phyloP scores from a whole-genome alignment of 352 stramenopile genomes.

The Phytophthora citrophthora region DNA sequence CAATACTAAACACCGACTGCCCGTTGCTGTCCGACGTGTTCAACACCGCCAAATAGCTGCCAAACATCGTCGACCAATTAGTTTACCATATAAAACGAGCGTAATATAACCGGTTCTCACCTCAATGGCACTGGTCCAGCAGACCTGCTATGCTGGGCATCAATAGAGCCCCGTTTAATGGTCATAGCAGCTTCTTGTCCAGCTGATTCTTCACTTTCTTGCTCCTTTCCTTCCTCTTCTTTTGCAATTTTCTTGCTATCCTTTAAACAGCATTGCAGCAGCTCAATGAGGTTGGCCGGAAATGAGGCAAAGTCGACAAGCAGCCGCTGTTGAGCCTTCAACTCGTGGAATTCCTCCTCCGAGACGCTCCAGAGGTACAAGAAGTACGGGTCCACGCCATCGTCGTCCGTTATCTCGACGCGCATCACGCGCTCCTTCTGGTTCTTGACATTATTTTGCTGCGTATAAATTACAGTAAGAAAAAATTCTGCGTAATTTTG shows the following conservation, averaged over 20 bases:
- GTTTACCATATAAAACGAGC: too few relatives aligned
- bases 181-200: slow-evolving; percentile 4
- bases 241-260: slow-evolving; percentile 55
- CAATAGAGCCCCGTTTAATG: background rate
- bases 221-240: slow-evolving; percentile 25
- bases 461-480: slow-evolving; percentile 1
- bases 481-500: background rate
- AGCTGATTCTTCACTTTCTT: slow-evolving; percentile 1
- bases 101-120: slow-evolving; percentile 7
- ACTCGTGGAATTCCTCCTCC: slow-evolving; percentile 94
- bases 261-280: slow-evolving; percentile 90
- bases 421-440: slow-evolving; percentile 91
- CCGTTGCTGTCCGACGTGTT: slow-evolving; percentile 70
- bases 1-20: slow-evolving; percentile 90
- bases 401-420: slow-evolving; percentile 94
- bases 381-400: slow-evolving; percentile 92
- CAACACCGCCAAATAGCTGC: slow-evolving; percentile 83
- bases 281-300: slow-evolving; percentile 92
- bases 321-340: slow-evolving; percentile 94
- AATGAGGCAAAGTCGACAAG: slow-evolving; percentile 95
- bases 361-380: slow-evolving; percentile 93
- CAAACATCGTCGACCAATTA: background rate
- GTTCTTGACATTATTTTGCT: slow-evolving; percentile 80
- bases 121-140: slow-evolving; percentile 78
- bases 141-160: slow-evolving; percentile 39